phyloP scores from a whole-genome alignment of 139 green algal genomes.

The Penium margaritaceum region DNA sequence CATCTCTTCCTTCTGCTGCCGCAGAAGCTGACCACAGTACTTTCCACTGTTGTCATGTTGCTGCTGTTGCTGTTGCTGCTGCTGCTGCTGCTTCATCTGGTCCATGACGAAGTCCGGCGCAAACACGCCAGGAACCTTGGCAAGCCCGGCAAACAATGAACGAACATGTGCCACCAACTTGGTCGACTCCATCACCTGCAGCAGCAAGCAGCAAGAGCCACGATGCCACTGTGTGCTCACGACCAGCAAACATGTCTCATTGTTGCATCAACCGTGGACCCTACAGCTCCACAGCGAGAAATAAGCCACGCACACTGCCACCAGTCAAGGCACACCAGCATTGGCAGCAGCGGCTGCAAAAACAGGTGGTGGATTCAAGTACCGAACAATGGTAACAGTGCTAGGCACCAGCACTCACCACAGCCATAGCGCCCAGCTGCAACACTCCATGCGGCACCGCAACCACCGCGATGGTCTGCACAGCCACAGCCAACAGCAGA shows the following conservation, averaged over 20 bases:
- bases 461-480: conserved; percentile 10
- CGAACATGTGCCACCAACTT: neutral
- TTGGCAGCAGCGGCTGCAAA: neutral
- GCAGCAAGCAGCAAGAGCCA: neutral
- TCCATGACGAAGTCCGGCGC: neutral
- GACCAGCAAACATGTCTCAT: too few species aligned
- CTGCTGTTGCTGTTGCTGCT: too few species aligned
- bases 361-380: neutral
- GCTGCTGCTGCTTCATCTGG: too few species aligned
- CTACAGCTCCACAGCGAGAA: neutral
- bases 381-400: neutral
- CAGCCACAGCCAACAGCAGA: too few species aligned
- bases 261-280: neutral
- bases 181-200: neutral
- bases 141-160: neutral
- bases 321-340: neutral
- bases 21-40: too few species aligned
- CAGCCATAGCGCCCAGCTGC: neutral
- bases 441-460: neutral
- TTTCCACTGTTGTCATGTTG: too few species aligned
- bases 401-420: conserved; percentile 1
- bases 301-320: neutral
- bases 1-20: too few species aligned
- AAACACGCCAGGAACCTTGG: neutral
- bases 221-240: too few species aligned